These are phyloP conservation scores for Suhomyces canberraensis DNA, from an alignment of 805 yeast genomes.

Conservation along the genomic window DNA sequence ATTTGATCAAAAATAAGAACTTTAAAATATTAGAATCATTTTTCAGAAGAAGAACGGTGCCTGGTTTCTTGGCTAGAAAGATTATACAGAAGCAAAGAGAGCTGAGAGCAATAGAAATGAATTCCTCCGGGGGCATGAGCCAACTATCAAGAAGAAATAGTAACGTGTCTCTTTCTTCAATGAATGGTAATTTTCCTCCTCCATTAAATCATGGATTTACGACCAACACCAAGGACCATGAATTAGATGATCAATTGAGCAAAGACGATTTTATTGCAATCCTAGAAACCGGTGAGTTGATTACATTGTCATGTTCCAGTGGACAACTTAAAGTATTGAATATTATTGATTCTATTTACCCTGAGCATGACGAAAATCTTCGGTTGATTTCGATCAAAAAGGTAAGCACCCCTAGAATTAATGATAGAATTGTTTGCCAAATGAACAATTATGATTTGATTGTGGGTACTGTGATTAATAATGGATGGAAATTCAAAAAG, in stretches of 20 bases:
- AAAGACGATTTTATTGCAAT: constrained; percentile 52
- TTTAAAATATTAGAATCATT: constrained; percentile 52
- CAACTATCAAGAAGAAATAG: constrained; percentile 29
- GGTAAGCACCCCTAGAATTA: constrained; percentile 67
- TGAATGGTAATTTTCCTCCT: constrained; percentile 37
- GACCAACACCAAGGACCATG: constrained; percentile 3
- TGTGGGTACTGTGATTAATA: constrained; percentile 63
- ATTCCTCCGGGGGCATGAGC: not conserved
- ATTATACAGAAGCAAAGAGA: constrained; percentile 22
- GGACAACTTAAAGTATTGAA: constrained; percentile 39
- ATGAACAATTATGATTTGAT: constrained; percentile 49
- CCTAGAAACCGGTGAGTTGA: constrained; percentile 47
- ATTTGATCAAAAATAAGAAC: constrained; percentile 15
- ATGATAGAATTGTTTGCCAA: constrained; percentile 63
- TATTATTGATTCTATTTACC: constrained; percentile 20
- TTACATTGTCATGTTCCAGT: constrained; percentile 47
- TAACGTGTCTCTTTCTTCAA: constrained; percentile 21
- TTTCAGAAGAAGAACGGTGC: constrained; percentile 54
- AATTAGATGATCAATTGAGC: constrained; percentile 16
- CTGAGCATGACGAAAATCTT: constrained; percentile 5
- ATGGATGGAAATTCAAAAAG: constrained; percentile 60
- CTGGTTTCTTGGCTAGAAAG: constrained; percentile 41
- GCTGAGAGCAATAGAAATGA: constrained; percentile 6
- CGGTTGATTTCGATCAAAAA: constrained; percentile 50
- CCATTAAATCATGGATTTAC: constrained; percentile 9